Base-by-base conservation (phyloP, 176 grass and related monocot species). In the Oryza nivara region DNA sequence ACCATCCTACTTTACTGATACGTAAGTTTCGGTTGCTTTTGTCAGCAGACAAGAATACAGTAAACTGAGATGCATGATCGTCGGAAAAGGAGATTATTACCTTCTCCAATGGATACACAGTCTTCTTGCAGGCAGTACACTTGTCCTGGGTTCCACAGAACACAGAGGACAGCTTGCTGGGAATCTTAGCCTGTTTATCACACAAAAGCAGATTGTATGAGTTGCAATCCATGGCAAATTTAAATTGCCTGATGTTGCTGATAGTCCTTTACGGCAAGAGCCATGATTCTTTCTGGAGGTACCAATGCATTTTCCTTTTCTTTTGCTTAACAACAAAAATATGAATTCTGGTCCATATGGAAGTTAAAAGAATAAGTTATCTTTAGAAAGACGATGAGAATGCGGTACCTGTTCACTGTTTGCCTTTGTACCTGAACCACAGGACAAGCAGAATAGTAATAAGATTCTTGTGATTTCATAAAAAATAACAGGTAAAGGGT, bases 81-180 rank as follows among this genome's bases (percentile, higher is more conserved):
- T 65, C 60, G 13, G 28, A 66, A 78, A 60, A 20, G 19, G 41
- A 68, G 15, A 19, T 82, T 4, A 26, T 51, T 90, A 95, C 93
- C 90, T 95, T 95, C 65, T 90, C 88, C 66, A 86, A 83, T 71
- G 90, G 90, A 75, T 90, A 92, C n/a, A 83, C 88, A 34, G 82
- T 90, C 65, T 90, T 95, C 69, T 81, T 88, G 85, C 90, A 95
- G 45, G 78, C 78, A 72, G 88, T 58, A 82, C 82, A 92, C 78
- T 92, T 90, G 80, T 90, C 88, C 75, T 90, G 82, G 36, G 92
- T 90, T 68, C 92, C 88, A 77, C 83, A 86, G 73, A 92, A 88
- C 46, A 95, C 12, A 78, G 68, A 83, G 68, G 85, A 90, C 17
- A 89, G 58, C 72, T 88, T 94, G 90, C 84, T 90, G 72, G 92